Conservation (phyloP, 176 grass and related monocot genomes). For the Oryza brachyantha region DNA sequence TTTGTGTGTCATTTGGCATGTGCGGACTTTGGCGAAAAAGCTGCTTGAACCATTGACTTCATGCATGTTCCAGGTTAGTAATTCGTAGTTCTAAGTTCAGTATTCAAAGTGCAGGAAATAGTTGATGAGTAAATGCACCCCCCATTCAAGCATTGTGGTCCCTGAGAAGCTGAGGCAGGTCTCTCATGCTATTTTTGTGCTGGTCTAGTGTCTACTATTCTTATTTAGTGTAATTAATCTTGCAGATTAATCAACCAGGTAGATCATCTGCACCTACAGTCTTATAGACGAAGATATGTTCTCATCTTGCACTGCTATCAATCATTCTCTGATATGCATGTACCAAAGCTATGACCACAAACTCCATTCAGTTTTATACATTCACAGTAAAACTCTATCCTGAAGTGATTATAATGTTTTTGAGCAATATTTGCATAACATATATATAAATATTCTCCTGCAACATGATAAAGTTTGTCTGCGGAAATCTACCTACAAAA, state of each 20-base stretch:
- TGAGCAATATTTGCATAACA: background rate
- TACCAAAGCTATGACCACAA: background rate
- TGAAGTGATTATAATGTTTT: conserved; percentile 3
- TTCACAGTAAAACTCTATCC: background rate
- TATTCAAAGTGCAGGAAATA: conserved; percentile 49
- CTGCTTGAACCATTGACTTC: background rate
- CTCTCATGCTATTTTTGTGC: background rate
- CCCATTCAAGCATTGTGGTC: background rate
- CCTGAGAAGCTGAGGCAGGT: background rate
- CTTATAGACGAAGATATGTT: background rate
- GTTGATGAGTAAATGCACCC: conserved; percentile 42
- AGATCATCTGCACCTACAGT: background rate
- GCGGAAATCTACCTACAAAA: background rate
- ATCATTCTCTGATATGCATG: background rate
- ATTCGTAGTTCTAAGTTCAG: conserved; percentile 56
- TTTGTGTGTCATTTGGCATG: conserved; percentile 16
- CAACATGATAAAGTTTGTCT: too few species aligned
- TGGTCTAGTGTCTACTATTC: conserved; percentile 9
- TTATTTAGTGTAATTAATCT: conserved; percentile 5
- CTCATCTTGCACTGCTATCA: conserved; percentile 7
- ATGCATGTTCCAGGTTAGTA: conserved; percentile 36
- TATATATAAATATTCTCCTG: background rate
- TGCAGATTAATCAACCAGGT: background rate
- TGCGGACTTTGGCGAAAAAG: conserved; percentile 2
- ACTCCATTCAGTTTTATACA: conserved; percentile 10